Percentiles rank a stretch among this genome's conserved stretches.
Conservation (phyloP, 176 grass and related monocot species). For the barley (Hordeum vulgare) region MorexV3_pseudomolecules_assembly NC_058523.1:373798943-373799442, state of each 20-base stretch:
- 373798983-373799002: slow-evolving; percentile 78
- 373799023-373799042: slow-evolving; percentile 94
- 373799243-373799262: slow-evolving; percentile 71
- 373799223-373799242: slow-evolving; percentile 62
- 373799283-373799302: slow-evolving; percentile 64
- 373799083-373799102: slow-evolving; percentile 94
- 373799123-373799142: slow-evolving; percentile 87
- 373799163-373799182: slow-evolving; percentile 71
- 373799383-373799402: slow-evolving; percentile 96
- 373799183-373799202: slow-evolving; percentile 59
- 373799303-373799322: slow-evolving; percentile 83
- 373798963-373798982: slow-evolving; percentile 87
- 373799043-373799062: slow-evolving; percentile 81
- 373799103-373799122: slow-evolving; percentile 88
- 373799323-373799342: slow-evolving; percentile 77
- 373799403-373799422: slow-evolving; percentile 94
- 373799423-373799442: slow-evolving; percentile 79
- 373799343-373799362: slow-evolving; percentile 77
- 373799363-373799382: slow-evolving; percentile 69
- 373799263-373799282: slow-evolving; percentile 67
- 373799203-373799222: slow-evolving; percentile 51
- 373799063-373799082: slow-evolving; percentile 74
- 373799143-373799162: slow-evolving; percentile 79
- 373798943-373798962: slow-evolving; percentile 90
- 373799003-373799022: slow-evolving; percentile 85